Conservation (phyloP, 805 yeast species). For the Jamesozyma lodderae region DNA sequence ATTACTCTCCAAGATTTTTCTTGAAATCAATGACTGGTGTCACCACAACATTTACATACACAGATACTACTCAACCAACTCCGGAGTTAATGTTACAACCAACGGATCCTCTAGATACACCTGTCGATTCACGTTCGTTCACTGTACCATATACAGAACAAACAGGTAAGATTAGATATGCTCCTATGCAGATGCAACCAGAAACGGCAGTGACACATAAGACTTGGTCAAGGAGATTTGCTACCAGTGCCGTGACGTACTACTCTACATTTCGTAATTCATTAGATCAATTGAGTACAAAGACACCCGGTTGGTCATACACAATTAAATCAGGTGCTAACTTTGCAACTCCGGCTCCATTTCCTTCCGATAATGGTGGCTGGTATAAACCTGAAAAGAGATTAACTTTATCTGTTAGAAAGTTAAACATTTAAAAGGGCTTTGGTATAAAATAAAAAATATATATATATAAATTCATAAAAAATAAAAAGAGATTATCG, state of each 20-base stretch:
- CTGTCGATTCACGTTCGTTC: slow-evolving; percentile 42
- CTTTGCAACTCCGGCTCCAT: slow-evolving; percentile 61
- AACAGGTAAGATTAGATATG: slow-evolving; percentile 69
- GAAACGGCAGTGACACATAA: slow-evolving; percentile 57
- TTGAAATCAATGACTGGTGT: slow-evolving; percentile 69
- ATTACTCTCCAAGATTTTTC: slow-evolving; percentile 58
- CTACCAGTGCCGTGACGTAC: slow-evolving; percentile 60
- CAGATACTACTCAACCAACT: slow-evolving; percentile 37
- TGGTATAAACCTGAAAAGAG: slow-evolving; percentile 56
- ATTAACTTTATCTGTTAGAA: slow-evolving; percentile 30
- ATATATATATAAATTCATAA: neutral
- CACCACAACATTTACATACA: slow-evolving; percentile 37
- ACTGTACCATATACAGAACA: slow-evolving; percentile 66
- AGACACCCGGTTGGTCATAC: slow-evolving; percentile 81
- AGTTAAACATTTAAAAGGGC: slow-evolving; percentile 11
- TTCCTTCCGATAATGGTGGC: slow-evolving; percentile 51
- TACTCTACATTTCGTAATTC: slow-evolving; percentile 38
- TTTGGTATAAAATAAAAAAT: neutral
- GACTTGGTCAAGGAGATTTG: slow-evolving; percentile 54
- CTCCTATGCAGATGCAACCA: slow-evolving; percentile 93
- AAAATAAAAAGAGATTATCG: neutral
- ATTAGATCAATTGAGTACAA: slow-evolving; percentile 45
- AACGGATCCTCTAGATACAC: slow-evolving; percentile 34
- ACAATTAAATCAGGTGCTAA: slow-evolving; percentile 54
- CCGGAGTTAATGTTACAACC: slow-evolving; percentile 28